Base-by-base conservation (phyloP, 2,329 filamentous ascomycete species). In the Celoporthe dispersa region DNA sequence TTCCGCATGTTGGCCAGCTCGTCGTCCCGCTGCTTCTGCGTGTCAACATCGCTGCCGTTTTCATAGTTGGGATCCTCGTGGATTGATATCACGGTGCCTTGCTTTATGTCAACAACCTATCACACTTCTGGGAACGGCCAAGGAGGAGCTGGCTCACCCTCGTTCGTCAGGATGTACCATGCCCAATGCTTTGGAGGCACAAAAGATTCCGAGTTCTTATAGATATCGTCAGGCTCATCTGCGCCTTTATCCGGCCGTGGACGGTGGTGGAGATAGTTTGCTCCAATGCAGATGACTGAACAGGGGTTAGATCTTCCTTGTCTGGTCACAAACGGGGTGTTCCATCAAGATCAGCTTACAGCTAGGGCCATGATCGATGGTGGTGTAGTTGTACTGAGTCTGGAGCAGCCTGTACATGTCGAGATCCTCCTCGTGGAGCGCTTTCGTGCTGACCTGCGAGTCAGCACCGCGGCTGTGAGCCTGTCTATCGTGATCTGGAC, bases 371-470 rank as follows among this genome's bases (percentile, higher is more conserved):
- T 90, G 87, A 75, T 94, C 92, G 19, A 92, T 86, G 0, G 91
- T 91, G 19, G 89, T 90, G 78, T 92, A 94, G 77, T 93, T 91
- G 83, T 91, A 91, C n/a, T 92, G 90, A 68, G 90, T 86, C 72
- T 92, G 85, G 7, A 91, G 87, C 57, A 93, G 84, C 39, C 87
- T 64, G 71, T 81, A 81, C 71, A 85, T 74, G 72, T 80, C 74
- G 70, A 82, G 68, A 41, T 75, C 78, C 59, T 79, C 77, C 16
- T 66, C 41, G 19, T 64, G 37, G 39, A 71, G 66, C 35, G 8
- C 35, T 11, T 28, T 28, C 25, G 19, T 5, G n/a, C 31, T 35
- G 22, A 9, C 5, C 19, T 28, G 11, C 37, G 33, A 22, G 25
- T 53, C 31, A 51, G 39, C 37, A 51, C 62, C 61, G 9, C 39